These are phyloP conservation scores for Neophaeococcomyces mojaviensis DNA, from an alignment of 2,329 filamentous ascomycete genomes.

Conservation along the genomic window DNA sequence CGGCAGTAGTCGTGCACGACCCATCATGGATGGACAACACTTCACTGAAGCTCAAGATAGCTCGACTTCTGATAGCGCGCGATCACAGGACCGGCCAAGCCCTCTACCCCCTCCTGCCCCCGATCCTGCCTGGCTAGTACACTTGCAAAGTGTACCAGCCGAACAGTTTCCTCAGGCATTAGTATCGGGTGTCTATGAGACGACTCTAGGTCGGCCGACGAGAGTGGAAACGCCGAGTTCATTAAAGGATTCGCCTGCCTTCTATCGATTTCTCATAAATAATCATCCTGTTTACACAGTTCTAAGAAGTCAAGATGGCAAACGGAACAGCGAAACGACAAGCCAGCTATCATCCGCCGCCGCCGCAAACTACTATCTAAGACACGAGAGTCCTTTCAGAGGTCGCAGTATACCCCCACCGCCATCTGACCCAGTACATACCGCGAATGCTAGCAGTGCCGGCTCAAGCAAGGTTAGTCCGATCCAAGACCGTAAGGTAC, in stretches of 20 bases:
- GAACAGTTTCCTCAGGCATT: slow-evolving; percentile 9
- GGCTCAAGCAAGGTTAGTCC: too few species aligned
- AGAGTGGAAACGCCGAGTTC: not conserved
- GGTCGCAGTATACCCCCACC: too few species aligned
- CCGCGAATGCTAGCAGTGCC: too few species aligned
- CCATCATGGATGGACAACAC: not conserved
- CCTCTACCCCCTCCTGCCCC: not conserved
- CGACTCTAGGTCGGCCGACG: not conserved
- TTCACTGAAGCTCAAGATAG: not conserved
- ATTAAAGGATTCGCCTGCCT: slow-evolving; percentile 1
- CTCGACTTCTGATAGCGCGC: not conserved
- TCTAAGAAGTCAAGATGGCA: not conserved
- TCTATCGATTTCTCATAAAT: slow-evolving; percentile 2
- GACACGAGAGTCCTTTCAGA: too few species aligned
- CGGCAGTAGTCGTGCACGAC: not conserved
- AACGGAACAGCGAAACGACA: not conserved
- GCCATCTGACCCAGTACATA: too few species aligned
- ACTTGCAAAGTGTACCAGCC: slow-evolving; percentile 5
- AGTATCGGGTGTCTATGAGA: slow-evolving; percentile 7
- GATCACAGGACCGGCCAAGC: not conserved
- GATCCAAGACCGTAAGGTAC: too few species aligned
- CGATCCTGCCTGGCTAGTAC: slow-evolving; percentile 8
- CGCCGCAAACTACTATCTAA: too few species aligned
- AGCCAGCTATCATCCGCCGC: too few species aligned
- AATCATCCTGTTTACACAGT: slow-evolving; percentile 1